phyloP scores from a whole-genome alignment of 768 basidiomycete species.

The Lactarius hatsudake region DNA sequence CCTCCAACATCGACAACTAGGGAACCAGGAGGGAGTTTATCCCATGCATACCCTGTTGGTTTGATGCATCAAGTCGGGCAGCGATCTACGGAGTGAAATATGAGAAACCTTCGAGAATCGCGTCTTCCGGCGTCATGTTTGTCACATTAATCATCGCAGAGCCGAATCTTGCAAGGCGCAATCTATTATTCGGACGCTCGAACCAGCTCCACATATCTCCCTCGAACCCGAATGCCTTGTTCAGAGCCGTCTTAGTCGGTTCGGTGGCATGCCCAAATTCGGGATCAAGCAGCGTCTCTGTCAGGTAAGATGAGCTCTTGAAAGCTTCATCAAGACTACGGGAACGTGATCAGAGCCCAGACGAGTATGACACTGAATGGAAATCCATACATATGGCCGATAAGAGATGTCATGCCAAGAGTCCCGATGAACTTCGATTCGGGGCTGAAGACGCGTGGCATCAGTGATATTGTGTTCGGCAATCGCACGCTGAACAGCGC shows the following conservation, averaged over 20 bases:
- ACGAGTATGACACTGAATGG: background rate
- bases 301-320: conserved; percentile 35
- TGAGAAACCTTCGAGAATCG: conserved; percentile 6
- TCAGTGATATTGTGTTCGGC: background rate
- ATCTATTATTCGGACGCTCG: too few species aligned
- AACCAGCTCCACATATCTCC: too few species aligned
- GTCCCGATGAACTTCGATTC: background rate
- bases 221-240: too few species aligned
- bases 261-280: conserved; percentile 10
- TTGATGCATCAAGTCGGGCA: background rate
- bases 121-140: conserved; percentile 4
- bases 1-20: background rate
- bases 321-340: conserved; percentile 33
- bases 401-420: background rate
- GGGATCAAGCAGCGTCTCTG: conserved; percentile 36
- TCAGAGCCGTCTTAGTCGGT: too few species aligned
- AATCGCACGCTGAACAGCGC: background rate
- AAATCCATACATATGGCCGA: background rate
- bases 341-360: background rate
- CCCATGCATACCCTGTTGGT: conserved; percentile 3
- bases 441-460: background rate
- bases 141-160: conserved; percentile 35
- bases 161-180: background rate
- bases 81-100: background rate
- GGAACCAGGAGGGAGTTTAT: too few species aligned